A percentile compares a stretch with the other conserved stretches of the same genome.
Evolutionary conservation across 768 basidiomycete species (phyloP).

Genomic region (Agaricus blazei): DNA sequence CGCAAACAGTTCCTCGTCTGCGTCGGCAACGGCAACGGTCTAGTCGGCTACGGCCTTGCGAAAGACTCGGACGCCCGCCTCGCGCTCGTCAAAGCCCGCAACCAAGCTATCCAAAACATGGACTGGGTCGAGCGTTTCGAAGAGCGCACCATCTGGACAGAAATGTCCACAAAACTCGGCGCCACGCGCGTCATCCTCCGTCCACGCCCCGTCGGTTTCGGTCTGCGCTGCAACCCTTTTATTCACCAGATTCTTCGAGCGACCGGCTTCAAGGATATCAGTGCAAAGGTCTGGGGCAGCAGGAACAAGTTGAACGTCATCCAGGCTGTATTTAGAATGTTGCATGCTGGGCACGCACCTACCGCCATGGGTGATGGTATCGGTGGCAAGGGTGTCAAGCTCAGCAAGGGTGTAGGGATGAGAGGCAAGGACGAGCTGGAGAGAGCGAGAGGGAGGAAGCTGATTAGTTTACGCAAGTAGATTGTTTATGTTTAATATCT

Average conservation of each 20-base stretch:
- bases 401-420: slow-evolving; percentile 75
- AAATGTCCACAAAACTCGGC: slow-evolving; percentile 81
- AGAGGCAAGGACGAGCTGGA: slow-evolving; percentile 65
- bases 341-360: slow-evolving; percentile 82
- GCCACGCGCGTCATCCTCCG: slow-evolving; percentile 77
- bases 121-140: slow-evolving; percentile 95
- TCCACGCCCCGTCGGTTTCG: slow-evolving; percentile 86
- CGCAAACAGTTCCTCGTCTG: slow-evolving; percentile 60
- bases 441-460: slow-evolving; percentile 75
- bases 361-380: slow-evolving; percentile 78
- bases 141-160: slow-evolving; percentile 90
- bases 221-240: slow-evolving; percentile 82
- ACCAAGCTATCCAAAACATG: slow-evolving; percentile 74
- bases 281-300: slow-evolving; percentile 94
- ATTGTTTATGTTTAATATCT: not conserved
- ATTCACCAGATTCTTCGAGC: slow-evolving; percentile 88
- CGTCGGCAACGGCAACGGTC: slow-evolving; percentile 77
- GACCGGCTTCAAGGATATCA: slow-evolving; percentile 92
- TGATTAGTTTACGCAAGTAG: slow-evolving; percentile 60
- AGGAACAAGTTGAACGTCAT: slow-evolving; percentile 82
- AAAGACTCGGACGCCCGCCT: slow-evolving; percentile 56
- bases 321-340: slow-evolving; percentile 76
- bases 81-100: slow-evolving; percentile 56
- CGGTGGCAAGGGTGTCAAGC: slow-evolving; percentile 64
- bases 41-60: slow-evolving; percentile 80